These are phyloP conservation scores for Heliocybe sulcata DNA, from an alignment of 1,284 basidiomycete genomes.

Conservation along the genomic window DNA sequence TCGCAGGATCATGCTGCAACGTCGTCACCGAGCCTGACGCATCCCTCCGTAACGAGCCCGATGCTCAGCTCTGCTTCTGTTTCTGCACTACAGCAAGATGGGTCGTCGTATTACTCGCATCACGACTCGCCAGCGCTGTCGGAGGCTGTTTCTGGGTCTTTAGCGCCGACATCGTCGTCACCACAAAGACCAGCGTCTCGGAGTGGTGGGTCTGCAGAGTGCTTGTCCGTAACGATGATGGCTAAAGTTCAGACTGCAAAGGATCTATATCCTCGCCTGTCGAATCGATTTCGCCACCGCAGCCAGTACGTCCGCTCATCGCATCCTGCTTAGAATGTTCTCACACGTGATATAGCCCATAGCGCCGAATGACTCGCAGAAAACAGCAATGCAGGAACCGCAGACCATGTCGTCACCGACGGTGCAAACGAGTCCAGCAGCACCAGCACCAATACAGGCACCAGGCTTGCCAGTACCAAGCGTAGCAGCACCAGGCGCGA, in stretches of 20 bases:
- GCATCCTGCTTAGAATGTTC: background rate
- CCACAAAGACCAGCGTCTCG: constrained; percentile 29
- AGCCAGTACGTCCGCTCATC: background rate
- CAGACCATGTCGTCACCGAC: background rate
- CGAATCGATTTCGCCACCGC: background rate
- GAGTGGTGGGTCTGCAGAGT: constrained; percentile 13
- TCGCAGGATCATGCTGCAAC: constrained; percentile 41
- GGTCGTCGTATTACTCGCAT: constrained; percentile 55
- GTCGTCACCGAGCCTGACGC: constrained; percentile 73
- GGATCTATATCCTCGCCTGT: background rate
- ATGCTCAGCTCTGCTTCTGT: constrained; percentile 71
- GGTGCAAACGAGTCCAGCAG: background rate
- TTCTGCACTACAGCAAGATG: constrained; percentile 57
- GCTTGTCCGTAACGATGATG: background rate
- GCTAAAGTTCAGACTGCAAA: background rate
- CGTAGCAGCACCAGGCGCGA: constrained; percentile 9
- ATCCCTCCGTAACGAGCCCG: constrained; percentile 72
- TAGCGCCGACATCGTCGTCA: constrained; percentile 49
- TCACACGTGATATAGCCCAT: background rate
- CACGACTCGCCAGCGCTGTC: constrained; percentile 66
- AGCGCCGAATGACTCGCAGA: constrained; percentile 16
- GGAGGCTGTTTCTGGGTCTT: constrained; percentile 53
- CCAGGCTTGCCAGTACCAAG: constrained; percentile 9
- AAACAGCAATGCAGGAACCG: constrained; percentile 7
- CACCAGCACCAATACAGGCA: constrained; percentile 1